These are phyloP conservation scores for Parathielavia hyrcaniae DNA, from an alignment of 495 filamentous ascomycete genomes.

Conservation along the genomic window DNA sequence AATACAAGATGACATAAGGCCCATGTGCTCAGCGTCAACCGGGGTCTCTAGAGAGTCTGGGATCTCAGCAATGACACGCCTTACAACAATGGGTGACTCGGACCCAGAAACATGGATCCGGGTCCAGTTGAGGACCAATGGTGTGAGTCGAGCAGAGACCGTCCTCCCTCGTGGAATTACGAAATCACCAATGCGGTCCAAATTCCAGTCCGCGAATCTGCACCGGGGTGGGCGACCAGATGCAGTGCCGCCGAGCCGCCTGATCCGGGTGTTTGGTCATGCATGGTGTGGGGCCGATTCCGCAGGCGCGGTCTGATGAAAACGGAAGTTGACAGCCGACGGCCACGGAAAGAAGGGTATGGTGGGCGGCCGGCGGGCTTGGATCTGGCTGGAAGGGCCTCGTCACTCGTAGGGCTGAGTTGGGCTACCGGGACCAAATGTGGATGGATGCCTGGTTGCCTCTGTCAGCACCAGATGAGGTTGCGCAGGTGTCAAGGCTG, in stretches of 20 bases:
- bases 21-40: conserved; percentile 4
- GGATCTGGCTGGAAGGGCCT: conserved; percentile 6
- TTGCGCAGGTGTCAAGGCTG: conserved; percentile 10
- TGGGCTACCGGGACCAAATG: neutral
- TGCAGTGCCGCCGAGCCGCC: conserved; percentile 9
- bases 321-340: conserved; percentile 4
- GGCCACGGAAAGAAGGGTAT: conserved; percentile 4
- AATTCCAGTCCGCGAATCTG: conserved; percentile 3
- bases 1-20: conserved; percentile 21
- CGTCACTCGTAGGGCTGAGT: conserved; percentile 22
- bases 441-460: conserved; percentile 16
- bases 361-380: conserved; percentile 8
- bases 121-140: neutral
- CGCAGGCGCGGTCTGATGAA: neutral
- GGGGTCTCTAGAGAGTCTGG: neutral
- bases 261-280: conserved; percentile 11
- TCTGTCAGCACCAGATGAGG: conserved; percentile 19
- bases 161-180: neutral
- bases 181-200: conserved; percentile 1
- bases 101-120: conserved; percentile 9
- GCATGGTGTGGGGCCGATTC: conserved; percentile 5
- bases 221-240: conserved; percentile 1
- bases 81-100: conserved; percentile 12
- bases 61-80: conserved; percentile 8
- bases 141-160: conserved; percentile 1